phyloP scores from a whole-genome alignment of 2,329 filamentous ascomycete species.

The Triangularia verruculosa region DNA sequence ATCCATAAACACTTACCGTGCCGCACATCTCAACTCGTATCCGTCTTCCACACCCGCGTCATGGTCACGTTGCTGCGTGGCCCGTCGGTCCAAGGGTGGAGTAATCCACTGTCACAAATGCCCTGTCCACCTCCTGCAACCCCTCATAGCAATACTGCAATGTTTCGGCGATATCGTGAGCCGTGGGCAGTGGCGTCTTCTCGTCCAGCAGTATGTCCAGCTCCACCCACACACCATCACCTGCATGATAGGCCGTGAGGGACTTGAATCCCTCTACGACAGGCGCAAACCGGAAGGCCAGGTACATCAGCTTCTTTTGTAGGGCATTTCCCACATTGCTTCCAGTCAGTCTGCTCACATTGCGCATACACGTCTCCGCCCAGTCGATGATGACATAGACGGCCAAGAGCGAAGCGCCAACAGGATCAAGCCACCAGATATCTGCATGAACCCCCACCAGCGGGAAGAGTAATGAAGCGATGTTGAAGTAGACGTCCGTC shows the following conservation, averaged over 20 bases:
- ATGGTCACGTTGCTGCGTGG: constrained; percentile 35
- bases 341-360: constrained; percentile 58
- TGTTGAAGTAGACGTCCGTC: constrained; percentile 63
- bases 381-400: constrained; percentile 69
- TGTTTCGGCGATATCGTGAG: constrained; percentile 61
- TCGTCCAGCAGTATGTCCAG: constrained; percentile 57
- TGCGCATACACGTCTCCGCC: constrained; percentile 59
- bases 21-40: not conserved
- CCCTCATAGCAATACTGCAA: constrained; percentile 61
- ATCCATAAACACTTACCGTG: not conserved
- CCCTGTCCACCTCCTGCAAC: constrained; percentile 38
- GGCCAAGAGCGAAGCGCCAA: constrained; percentile 60
- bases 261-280: constrained; percentile 53
- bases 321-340: constrained; percentile 50
- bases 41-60: not conserved
- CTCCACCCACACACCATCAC: constrained; percentile 62
- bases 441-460: constrained; percentile 56
- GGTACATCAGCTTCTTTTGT: constrained; percentile 56
- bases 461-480: constrained; percentile 60
- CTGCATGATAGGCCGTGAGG: constrained; percentile 57
- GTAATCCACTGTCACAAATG: constrained; percentile 44
- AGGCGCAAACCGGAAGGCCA: constrained; percentile 55
- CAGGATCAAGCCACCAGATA: constrained; percentile 65
- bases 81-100: constrained; percentile 53
- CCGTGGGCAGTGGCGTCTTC: constrained; percentile 48